Percentiles rank a stretch among this genome's conserved stretches.
Evolutionary conservation across 1,284 basidiomycete genomes (phyloP).

Genomic region (Trichosporon sp.): DNA sequence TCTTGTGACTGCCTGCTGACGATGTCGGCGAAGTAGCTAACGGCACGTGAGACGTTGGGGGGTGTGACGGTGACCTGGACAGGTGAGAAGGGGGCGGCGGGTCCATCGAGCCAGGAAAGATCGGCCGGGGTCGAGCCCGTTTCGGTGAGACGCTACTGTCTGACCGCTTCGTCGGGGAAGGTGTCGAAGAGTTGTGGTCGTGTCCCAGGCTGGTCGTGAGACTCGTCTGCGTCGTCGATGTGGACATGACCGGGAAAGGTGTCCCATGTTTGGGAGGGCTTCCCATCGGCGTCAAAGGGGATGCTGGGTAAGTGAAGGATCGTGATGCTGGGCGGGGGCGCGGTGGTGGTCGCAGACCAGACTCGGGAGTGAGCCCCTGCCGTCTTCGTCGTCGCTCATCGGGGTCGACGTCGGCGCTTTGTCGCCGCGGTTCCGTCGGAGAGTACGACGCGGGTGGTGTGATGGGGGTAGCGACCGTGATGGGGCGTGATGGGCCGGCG

Average conservation of each 20-base stretch:
- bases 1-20: slow-evolving; percentile 14
- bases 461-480: slow-evolving; percentile 24
- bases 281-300: slow-evolving; percentile 1
- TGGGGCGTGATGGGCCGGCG: slow-evolving; percentile 19
- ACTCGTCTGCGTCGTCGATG: slow-evolving; percentile 13
- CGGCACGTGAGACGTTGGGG: slow-evolving; percentile 16
- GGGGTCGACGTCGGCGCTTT: slow-evolving; percentile 25
- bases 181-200: neutral
- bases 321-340: slow-evolving; percentile 22
- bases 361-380: slow-evolving; percentile 30
- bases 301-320: slow-evolving; percentile 17
- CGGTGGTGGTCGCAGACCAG: slow-evolving; percentile 30
- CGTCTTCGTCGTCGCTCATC: slow-evolving; percentile 29
- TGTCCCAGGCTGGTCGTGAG: neutral
- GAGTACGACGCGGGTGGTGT: slow-evolving; percentile 14
- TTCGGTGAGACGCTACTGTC: slow-evolving; percentile 2
- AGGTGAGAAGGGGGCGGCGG: neutral
- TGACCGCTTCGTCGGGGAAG: slow-evolving; percentile 5
- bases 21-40: slow-evolving; percentile 21
- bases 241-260: slow-evolving; percentile 12
- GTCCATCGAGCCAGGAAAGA: slow-evolving; percentile 11
- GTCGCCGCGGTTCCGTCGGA: slow-evolving; percentile 7
- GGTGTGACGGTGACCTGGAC: slow-evolving; percentile 14
- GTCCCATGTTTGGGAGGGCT: neutral
- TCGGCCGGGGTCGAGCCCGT: slow-evolving; percentile 20